Evolutionary conservation across 1,284 basidiomycete species (phyloP), one percentile per base, ranked within the genome.

Genomic region (Malassezia japonica): DNA sequence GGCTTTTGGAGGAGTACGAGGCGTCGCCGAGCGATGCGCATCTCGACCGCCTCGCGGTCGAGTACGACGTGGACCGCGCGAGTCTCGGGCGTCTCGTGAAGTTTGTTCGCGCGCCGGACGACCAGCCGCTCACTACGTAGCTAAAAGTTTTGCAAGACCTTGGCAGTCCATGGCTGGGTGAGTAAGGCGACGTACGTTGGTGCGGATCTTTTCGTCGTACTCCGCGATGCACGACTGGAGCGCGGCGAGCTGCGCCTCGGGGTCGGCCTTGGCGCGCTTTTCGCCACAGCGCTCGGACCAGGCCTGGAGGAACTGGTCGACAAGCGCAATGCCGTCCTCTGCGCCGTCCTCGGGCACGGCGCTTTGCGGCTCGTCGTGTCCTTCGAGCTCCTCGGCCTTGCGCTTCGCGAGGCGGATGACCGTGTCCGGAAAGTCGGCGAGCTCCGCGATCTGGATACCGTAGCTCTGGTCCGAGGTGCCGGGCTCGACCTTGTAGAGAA

Each of bases 321-420:
- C 33, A 10, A 56, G 49, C 4, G 46, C 48, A 15, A 43, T 32
- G 18, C 49, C 50, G 6, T 29, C 24, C 12, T 50, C 34, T 6
- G 47, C 28, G 6, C 18, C 34, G n/a, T 36, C 50, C 13, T 33
- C 32, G 32, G 32, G 16, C n/a, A 13, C 31, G n/a, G 24, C 20
- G 15, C 27, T 21, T 20, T 36, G 31, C 23, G 25, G 24, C 2
- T 20, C 27, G 6, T 46, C 35, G 28, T 34, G 43, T 67, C 95
- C 90, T 76, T 99, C 94, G 25, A 99, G 77, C 62, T 96, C 92
- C 62, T 92, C 87, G 0, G 92, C 92, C 71, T 96, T 98, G 39
- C 85, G 80, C 74, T 87, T 88, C 4, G 94, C 94, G 44, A 90
- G 86, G 77, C 84, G 87, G 55, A 96, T 82, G 4, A 98, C 91